Conservation (phyloP, 768 basidiomycete genomes). For the Austroboletus eburneus region DNA sequence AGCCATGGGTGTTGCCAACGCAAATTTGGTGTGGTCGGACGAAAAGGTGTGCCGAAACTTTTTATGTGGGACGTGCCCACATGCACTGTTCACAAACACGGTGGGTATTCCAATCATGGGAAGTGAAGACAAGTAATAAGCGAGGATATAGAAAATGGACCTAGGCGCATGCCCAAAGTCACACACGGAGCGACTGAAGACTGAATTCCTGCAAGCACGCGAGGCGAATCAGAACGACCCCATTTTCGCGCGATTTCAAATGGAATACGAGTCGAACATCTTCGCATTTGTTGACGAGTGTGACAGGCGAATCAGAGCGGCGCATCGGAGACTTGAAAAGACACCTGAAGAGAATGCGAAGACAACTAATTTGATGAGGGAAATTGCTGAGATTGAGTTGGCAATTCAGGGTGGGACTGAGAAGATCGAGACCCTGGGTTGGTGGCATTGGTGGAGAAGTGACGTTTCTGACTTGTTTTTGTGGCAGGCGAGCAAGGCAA, state of each 20-base stretch:
- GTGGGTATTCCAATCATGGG: conserved; percentile 44
- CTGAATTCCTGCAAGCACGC: conserved; percentile 78
- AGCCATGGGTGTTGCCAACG: conserved; percentile 94
- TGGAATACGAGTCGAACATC: conserved; percentile 94
- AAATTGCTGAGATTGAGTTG: conserved; percentile 98
- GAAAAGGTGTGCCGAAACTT: conserved; percentile 99
- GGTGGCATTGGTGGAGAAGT: conserved; percentile 22
- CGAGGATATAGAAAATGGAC: conserved; percentile 83
- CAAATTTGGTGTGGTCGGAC: conserved; percentile 89
- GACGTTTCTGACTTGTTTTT: conserved; percentile 2
- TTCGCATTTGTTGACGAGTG: conserved; percentile 97
- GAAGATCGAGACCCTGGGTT: conserved; percentile 92
- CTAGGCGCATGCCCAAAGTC: conserved; percentile 96
- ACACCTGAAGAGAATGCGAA: conserved; percentile 99
- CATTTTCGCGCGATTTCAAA: conserved; percentile 83
- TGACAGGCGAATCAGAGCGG: conserved; percentile 90
- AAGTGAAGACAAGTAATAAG: conserved; percentile 1
- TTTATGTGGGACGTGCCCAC: conserved; percentile 97
- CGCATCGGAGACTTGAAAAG: conserved; percentile 95
- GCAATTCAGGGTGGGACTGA: conserved; percentile 98
- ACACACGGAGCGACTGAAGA: conserved; percentile 91
- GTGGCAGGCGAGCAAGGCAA: conserved; percentile 90
- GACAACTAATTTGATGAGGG: conserved; percentile 97
- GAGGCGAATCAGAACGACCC: conserved; percentile 75
- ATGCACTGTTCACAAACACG: conserved; percentile 96